Base-by-base conservation (phyloP, 2,329 filamentous ascomycete species). In the Aspergillus unguis region DNA sequence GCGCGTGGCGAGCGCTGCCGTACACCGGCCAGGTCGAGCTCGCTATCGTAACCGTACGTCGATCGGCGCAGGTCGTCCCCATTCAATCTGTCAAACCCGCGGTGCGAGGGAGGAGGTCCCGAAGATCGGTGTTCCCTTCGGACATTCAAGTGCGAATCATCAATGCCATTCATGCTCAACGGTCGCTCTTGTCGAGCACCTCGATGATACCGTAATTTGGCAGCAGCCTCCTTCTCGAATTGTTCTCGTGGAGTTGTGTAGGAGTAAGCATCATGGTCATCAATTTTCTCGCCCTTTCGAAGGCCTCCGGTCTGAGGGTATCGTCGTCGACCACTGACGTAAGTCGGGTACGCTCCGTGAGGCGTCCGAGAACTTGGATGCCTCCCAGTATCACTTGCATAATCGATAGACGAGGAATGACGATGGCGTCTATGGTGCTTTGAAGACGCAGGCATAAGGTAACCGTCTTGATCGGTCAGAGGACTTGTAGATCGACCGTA, bases 241-340 rank as follows among this genome's bases (percentile, higher is more conserved):
- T 77, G 74, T 49, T 78, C 75, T 35, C 70, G 69, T 2, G 75
- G 69, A 5, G 71, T 75, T 10, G 76, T 79, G 55, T 78, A 78
- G 9, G 75, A 77, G 56, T 75, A 77, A 5, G 71, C 70, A 59
- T 73, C 68, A 42, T 71, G 68, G 17, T 71, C 62, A 45, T 74
- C 72, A 54, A 75, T 70, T 43, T 73, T 70, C 26, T 71, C 67
- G 35, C 65, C 64, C 51, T 70, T 66, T 43, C 62, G 61, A 41
- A 61, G 52, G 32, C 65, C 60, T 17, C 64, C 65, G 6, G 65
- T 61, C 9, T 60, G 58, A 32, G 65, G 64, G 50, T 72, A 66
- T 23, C 63, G 63, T 41, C 59, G 61, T 10, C 58, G 59, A 6
- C 55, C 56, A 44, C 57, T 58, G 2, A 62, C 58, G 29, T 70